Conservation (phyloP, 2,329 filamentous ascomycete genomes). For the Sclerotinia glacialis region DNA sequence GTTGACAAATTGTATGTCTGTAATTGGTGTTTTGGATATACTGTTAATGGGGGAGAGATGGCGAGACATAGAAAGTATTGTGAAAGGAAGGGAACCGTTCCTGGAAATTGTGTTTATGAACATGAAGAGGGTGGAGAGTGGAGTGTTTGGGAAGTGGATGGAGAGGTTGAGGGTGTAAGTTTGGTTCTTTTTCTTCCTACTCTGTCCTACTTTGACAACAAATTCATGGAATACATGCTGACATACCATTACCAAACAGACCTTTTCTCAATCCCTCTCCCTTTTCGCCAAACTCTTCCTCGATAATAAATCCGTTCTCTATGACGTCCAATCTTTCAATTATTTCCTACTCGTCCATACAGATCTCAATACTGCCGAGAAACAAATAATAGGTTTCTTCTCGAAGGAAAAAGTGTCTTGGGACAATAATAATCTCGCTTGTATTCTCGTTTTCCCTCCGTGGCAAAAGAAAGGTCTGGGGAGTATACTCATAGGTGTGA, state of each 20-base stretch:
- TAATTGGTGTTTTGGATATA: constrained; percentile 92
- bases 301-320: constrained; percentile 97
- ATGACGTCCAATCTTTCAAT: constrained; percentile 89
- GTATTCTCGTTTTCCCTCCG: constrained; percentile 91
- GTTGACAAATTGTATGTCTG: constrained; percentile 80
- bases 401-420: constrained; percentile 98
- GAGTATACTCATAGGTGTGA: constrained; percentile 84
- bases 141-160: constrained; percentile 90
- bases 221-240: neutral
- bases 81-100: constrained; percentile 48
- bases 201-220: neutral
- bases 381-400: constrained; percentile 88
- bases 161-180: constrained; percentile 71
- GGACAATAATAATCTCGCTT: constrained; percentile 97
- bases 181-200: neutral
- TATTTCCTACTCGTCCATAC: constrained; percentile 89
- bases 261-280: constrained; percentile 93
- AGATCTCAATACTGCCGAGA: constrained; percentile 44
- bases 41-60: constrained; percentile 59
- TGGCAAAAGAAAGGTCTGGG: constrained; percentile 92
- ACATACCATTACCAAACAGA: constrained; percentile 42
- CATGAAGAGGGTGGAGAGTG: constrained; percentile 56
- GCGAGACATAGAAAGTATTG: constrained; percentile 58
- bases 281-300: constrained; percentile 97
- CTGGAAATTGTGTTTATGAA: constrained; percentile 72